Evolutionary conservation across 192 early-diverging fungal species (phyloP).

Genomic region (Coemansia sp.): DNA sequence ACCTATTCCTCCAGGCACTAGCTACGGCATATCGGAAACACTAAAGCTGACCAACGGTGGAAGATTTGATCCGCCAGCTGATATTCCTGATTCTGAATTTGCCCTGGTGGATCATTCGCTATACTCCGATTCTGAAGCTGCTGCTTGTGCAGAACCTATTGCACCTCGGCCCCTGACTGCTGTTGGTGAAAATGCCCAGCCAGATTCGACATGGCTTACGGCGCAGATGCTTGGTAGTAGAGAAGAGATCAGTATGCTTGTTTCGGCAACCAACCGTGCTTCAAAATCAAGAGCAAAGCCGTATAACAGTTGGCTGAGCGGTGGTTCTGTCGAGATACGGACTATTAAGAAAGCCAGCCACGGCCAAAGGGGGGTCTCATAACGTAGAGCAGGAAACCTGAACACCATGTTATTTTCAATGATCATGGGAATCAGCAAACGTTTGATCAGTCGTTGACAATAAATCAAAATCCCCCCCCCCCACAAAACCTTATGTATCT

Average conservation of each 20-base stretch:
- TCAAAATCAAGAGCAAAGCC: neutral
- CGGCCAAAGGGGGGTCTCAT: no score
- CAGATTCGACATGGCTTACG: constrained; percentile 31
- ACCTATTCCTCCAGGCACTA: constrained; percentile 58
- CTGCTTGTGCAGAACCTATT: neutral
- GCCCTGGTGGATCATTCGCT: constrained; percentile 24
- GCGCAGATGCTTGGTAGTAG: constrained; percentile 25
- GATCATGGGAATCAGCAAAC: no score
- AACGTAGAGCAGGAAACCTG: no score
- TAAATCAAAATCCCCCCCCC: no score
- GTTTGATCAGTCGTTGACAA: no score
- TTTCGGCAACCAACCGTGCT: constrained; percentile 1
- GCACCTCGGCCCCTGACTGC: neutral
- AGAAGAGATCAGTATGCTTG: constrained; percentile 14
- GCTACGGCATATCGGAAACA: constrained; percentile 27
- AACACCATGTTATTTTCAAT: no score
- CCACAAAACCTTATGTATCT: no score
- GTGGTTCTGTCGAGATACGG: neutral
- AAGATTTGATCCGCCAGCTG: constrained; percentile 7
- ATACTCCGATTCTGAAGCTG: neutral
- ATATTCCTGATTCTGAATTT: constrained; percentile 7
- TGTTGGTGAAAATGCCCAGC: constrained; percentile 6
- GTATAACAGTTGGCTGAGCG: neutral
- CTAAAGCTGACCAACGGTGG: constrained; percentile 27
- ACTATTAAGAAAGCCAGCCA: neutral